These are phyloP conservation scores for Mycosphaerella arachidis DNA, from an alignment of 2,329 filamentous ascomycete genomes.

Conservation along the genomic window DNA sequence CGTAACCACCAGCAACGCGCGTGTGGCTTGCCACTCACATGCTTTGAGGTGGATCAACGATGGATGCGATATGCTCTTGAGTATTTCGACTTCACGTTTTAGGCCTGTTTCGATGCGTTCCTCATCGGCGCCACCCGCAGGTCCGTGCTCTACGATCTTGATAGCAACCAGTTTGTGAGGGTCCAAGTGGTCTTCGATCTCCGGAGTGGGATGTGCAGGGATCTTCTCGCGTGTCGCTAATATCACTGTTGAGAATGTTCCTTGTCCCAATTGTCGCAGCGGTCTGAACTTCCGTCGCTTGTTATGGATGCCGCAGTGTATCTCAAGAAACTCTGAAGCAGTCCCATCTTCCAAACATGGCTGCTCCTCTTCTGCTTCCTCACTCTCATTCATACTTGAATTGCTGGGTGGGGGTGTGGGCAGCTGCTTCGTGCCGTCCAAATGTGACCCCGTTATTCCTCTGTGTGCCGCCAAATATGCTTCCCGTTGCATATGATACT, in stretches of 20 bases:
- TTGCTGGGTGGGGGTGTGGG: constrained; percentile 82
- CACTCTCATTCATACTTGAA: constrained; percentile 52
- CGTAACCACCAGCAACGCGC: constrained; percentile 79
- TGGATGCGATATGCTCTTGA: constrained; percentile 82
- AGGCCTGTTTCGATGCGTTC: constrained; percentile 89
- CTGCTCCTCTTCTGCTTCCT: constrained; percentile 43
- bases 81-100: constrained; percentile 90
- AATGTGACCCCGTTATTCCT: constrained; percentile 50
- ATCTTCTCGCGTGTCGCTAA: constrained; percentile 75
- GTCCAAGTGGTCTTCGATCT: constrained; percentile 50
- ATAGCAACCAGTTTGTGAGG: constrained; percentile 85
- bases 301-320: constrained; percentile 58
- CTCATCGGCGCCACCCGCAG: constrained; percentile 86
- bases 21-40: constrained; percentile 77
- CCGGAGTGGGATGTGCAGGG: constrained; percentile 34
- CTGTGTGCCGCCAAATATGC: constrained; percentile 73
- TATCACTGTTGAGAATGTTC: constrained; percentile 92
- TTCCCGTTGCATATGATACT: constrained; percentile 65
- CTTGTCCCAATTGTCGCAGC: constrained; percentile 77
- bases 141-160: constrained; percentile 93
- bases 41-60: constrained; percentile 88
- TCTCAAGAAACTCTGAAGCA: constrained; percentile 39
- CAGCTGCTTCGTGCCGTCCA: constrained; percentile 29
- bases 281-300: constrained; percentile 75
- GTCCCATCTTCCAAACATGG: constrained; percentile 36